Conservation (phyloP, 2,329 filamentous ascomycete species). For the Taxawa tesnikishii region DNA sequence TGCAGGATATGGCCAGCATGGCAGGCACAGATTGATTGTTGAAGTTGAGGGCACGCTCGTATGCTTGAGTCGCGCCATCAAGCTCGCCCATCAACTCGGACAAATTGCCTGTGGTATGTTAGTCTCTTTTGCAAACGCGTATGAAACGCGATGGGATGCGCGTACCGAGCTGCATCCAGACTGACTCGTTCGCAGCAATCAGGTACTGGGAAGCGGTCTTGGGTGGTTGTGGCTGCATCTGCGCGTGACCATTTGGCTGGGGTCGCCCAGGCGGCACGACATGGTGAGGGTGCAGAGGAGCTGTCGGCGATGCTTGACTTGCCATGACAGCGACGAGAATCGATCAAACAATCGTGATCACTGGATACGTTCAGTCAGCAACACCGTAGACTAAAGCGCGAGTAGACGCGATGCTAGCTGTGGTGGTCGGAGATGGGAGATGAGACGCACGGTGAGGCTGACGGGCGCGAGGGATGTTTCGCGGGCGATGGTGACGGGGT, state of each 20-base stretch:
- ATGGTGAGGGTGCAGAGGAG: conserved; percentile 56
- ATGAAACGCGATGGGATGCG: too few species aligned
- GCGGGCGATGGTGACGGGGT: too few species aligned
- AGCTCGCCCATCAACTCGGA: conserved; percentile 79
- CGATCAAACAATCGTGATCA: too few species aligned
- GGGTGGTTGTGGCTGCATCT: conserved; percentile 35
- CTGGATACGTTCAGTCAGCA: too few species aligned
- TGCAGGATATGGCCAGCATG: conserved; percentile 88
- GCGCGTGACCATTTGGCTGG: conserved; percentile 38
- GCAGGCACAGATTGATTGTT: conserved; percentile 82
- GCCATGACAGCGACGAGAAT: conserved; percentile 16
- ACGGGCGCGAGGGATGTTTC: too few species aligned
- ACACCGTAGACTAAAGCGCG: too few species aligned
- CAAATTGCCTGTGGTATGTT: conserved; percentile 53
- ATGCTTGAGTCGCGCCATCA: conserved; percentile 80
- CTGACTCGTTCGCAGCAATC: conserved; percentile 65
- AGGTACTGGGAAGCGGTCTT: conserved; percentile 62
- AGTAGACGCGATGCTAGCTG: too few species aligned
- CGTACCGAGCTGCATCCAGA: conserved; percentile 90
- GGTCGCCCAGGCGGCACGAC: conserved; percentile 51
- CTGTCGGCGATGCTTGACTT: conserved; percentile 62
- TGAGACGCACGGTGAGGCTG: too few species aligned
- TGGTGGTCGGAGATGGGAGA: too few species aligned
- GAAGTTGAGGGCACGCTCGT: conserved; percentile 77
- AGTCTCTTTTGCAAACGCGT: conserved; percentile 1